These are phyloP conservation scores for Hsuehochloa calcarea DNA, from an alignment of 176 grass and related monocot species.

Conservation along the genomic window DNA sequence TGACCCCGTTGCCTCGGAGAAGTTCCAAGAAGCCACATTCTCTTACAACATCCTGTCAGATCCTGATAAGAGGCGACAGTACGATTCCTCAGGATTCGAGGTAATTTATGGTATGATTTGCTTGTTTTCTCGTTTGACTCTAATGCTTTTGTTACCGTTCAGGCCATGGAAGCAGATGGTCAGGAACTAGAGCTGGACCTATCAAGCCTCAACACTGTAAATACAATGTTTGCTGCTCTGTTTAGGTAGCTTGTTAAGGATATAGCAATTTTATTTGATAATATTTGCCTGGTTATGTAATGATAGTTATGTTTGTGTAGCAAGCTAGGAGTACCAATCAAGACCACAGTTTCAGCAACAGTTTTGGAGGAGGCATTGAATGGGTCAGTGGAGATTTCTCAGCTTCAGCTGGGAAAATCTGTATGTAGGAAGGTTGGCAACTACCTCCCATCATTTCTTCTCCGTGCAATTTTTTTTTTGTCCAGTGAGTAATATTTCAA, in stretches of 20 bases:
- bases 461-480: slow-evolving; percentile 11
- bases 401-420: slow-evolving; percentile 59
- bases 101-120: slow-evolving; percentile 36
- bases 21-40: slow-evolving; percentile 97
- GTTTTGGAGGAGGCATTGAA: slow-evolving; percentile 92
- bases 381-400: slow-evolving; percentile 61
- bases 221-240: slow-evolving; percentile 95
- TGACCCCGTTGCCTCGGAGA: slow-evolving; percentile 80
- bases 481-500: slow-evolving; percentile 8
- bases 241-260: slow-evolving; percentile 68
- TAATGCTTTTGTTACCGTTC: slow-evolving; percentile 27
- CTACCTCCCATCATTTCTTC: slow-evolving; percentile 22
- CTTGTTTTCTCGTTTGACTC: background rate
- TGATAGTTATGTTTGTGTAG: slow-evolving; percentile 43
- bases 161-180: slow-evolving; percentile 90
- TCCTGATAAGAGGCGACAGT: slow-evolving; percentile 86
- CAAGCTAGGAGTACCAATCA: slow-evolving; percentile 97
- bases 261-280: slow-evolving; percentile 7
- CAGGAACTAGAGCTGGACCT: slow-evolving; percentile 95
- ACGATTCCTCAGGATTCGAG: slow-evolving; percentile 91
- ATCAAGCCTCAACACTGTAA: slow-evolving; percentile 97
- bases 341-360: slow-evolving; percentile 96
- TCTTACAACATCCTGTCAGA: slow-evolving; percentile 98
- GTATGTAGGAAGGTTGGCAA: slow-evolving; percentile 67
- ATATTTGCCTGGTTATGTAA: slow-evolving; percentile 24